phyloP scores from a whole-genome alignment of 441 rosid genomes.

The Sinapis alba region DNA sequence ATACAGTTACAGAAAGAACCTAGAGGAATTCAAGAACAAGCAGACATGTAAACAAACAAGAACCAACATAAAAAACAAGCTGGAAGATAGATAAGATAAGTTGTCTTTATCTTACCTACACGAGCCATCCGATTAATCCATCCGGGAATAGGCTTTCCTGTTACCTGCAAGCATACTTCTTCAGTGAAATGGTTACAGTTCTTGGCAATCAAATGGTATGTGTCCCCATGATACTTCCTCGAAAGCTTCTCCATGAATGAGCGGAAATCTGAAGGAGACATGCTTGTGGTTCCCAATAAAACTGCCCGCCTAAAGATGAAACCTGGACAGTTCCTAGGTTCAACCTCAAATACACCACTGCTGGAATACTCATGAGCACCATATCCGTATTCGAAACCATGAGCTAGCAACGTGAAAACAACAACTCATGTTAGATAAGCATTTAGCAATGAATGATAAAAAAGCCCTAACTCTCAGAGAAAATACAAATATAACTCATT shows the following conservation, averaged over 20 bases:
- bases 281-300: slow-evolving; percentile 66
- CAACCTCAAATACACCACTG: slow-evolving; percentile 97
- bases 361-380: slow-evolving; percentile 90
- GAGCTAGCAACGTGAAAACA: slow-evolving; percentile 44
- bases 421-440: slow-evolving; percentile 9
- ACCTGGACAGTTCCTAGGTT: slow-evolving; percentile 97
- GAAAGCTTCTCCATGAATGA: slow-evolving; percentile 85
- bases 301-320: slow-evolving; percentile 87
- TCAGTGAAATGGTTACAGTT: slow-evolving; percentile 97
- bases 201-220: slow-evolving; percentile 93
- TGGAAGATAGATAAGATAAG: not conserved
- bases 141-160: slow-evolving; percentile 92
- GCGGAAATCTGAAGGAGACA: slow-evolving; percentile 76
- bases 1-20: slow-evolving; percentile 96
- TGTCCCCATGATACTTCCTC: slow-evolving; percentile 80
- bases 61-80: not conserved
- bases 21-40: slow-evolving; percentile 41
- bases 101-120: slow-evolving; percentile 54
- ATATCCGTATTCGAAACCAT: slow-evolving; percentile 90
- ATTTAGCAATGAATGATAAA: not conserved
- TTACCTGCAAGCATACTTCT: slow-evolving; percentile 78
- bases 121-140: slow-evolving; percentile 97
- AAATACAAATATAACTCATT: not conserved
- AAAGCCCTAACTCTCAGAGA: not conserved
- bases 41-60: slow-evolving; percentile 17